These are phyloP conservation scores for Camellia lanceoleosa DNA, from an alignment of 148 eudicot genomes.

Conservation along the genomic window DNA sequence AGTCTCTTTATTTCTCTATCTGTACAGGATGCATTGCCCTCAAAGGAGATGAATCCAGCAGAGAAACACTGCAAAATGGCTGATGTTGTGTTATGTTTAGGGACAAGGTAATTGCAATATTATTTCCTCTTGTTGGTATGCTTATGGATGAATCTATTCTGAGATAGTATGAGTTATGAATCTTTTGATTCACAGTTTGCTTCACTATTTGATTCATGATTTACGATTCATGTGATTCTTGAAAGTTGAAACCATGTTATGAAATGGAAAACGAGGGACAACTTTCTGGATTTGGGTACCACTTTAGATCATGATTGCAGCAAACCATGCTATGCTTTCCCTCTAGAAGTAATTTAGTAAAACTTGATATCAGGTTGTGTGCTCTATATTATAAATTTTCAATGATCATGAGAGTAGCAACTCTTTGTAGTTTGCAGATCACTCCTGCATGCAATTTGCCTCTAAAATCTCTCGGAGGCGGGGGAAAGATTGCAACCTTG, in stretches of 20 bases:
- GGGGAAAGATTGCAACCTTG: conserved; percentile 89
- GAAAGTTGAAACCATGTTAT: no score
- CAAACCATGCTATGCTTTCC: not conserved
- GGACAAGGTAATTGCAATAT: conserved; percentile 62
- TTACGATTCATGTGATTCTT: no score
- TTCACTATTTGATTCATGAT: no score
- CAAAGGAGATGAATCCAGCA: conserved; percentile 84
- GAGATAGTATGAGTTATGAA: not conserved
- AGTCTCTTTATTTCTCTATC: not conserved
- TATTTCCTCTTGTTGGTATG: no score
- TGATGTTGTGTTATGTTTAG: conserved; percentile 89
- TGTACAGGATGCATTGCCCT: conserved; percentile 80
- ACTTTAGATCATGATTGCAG: not conserved
- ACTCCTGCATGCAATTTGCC: conserved; percentile 98
- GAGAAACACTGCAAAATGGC: conserved; percentile 87
- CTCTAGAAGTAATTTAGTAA: not conserved
- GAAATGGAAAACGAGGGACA: no score
- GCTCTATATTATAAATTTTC: not conserved
- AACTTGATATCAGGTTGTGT: not conserved
- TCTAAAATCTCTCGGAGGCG: conserved; percentile 72
- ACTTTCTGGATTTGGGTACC: not conserved
- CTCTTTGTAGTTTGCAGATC: conserved; percentile 85
- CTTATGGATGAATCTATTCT: no score
- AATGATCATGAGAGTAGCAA: not conserved
- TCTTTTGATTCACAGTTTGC: no score